Evolutionary conservation across 805 yeast genomes (phyloP).

Genomic region (Pichia heedii): DNA sequence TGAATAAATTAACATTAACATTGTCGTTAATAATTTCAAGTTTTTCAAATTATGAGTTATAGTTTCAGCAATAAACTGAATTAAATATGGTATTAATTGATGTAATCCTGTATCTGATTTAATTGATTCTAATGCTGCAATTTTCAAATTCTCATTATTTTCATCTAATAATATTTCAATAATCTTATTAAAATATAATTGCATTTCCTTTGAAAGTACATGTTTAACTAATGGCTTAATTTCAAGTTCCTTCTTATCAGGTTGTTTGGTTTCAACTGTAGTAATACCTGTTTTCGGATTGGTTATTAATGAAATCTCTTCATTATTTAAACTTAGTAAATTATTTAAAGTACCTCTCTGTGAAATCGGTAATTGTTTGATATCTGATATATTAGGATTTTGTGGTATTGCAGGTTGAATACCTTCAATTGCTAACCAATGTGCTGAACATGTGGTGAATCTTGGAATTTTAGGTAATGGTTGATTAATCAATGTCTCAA

Average conservation of each 20-base stretch:
- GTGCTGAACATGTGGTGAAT: constrained; percentile 85
- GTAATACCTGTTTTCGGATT: constrained; percentile 23
- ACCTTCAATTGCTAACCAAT: constrained; percentile 97
- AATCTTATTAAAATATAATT: constrained; percentile 85
- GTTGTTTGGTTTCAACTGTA: constrained; percentile 17
- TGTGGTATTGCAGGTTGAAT: constrained; percentile 97
- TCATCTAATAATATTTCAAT: constrained; percentile 60
- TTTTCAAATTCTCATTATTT: constrained; percentile 47
- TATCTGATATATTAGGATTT: constrained; percentile 79
- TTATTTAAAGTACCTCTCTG: constrained; percentile 77
- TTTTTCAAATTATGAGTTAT: constrained; percentile 79
- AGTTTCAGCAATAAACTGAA: constrained; percentile 93
- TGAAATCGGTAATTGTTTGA: constrained; percentile 66
- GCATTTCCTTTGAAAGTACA: constrained; percentile 87
- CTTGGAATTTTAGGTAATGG: constrained; percentile 95
- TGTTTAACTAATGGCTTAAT: constrained; percentile 92
- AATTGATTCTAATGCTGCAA: constrained; percentile 78
- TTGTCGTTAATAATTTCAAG: constrained; percentile 61
- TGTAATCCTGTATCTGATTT: constrained; percentile 93
- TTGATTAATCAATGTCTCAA: constrained; percentile 85
- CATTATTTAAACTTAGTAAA: constrained; percentile 44
- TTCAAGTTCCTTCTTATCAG: constrained; percentile 39
- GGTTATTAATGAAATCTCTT: constrained; percentile 26
- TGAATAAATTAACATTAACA: constrained; percentile 84
- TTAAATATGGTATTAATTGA: constrained; percentile 92